phyloP scores from a whole-genome alignment of 2,329 filamentous ascomycete species.

The Metarhizium anisopliae region DNA sequence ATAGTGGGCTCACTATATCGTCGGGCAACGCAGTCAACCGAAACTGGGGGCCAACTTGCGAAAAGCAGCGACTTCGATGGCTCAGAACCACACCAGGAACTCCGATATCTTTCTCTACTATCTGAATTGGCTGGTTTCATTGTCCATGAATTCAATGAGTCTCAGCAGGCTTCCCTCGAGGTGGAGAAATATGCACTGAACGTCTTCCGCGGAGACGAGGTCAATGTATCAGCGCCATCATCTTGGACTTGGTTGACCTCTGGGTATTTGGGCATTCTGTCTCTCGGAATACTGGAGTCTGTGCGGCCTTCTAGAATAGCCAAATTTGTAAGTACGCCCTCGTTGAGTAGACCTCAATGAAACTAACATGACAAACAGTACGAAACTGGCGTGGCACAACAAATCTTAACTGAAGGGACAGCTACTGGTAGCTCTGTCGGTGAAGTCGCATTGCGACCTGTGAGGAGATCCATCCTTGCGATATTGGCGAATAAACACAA shows the following conservation, averaged over 20 bases:
- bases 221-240: not conserved
- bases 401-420: constrained; percentile 21
- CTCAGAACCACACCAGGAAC: constrained; percentile 17
- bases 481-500: constrained; percentile 37
- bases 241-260: constrained; percentile 24
- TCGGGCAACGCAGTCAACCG: constrained; percentile 22
- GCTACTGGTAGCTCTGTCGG: constrained; percentile 4
- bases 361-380: constrained; percentile 21
- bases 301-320: constrained; percentile 24
- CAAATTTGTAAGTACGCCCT: constrained; percentile 21
- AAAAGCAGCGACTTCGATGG: constrained; percentile 24
- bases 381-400: constrained; percentile 24
- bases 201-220: constrained; percentile 26
- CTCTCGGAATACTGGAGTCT: constrained; percentile 28
- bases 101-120: constrained; percentile 27
- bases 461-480: constrained; percentile 27
- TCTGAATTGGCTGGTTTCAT: constrained; percentile 27
- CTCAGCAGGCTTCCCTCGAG: constrained; percentile 24
- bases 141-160: constrained; percentile 27
- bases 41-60: constrained; percentile 14
- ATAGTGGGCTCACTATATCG: constrained; percentile 32
- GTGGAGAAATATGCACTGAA: constrained; percentile 24
- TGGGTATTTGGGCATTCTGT: constrained; percentile 24
- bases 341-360: not conserved
- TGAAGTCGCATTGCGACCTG: constrained; percentile 14